phyloP scores from a whole-genome alignment of 148 eudicot genomes.

The Persicaria maculosa region DNA sequence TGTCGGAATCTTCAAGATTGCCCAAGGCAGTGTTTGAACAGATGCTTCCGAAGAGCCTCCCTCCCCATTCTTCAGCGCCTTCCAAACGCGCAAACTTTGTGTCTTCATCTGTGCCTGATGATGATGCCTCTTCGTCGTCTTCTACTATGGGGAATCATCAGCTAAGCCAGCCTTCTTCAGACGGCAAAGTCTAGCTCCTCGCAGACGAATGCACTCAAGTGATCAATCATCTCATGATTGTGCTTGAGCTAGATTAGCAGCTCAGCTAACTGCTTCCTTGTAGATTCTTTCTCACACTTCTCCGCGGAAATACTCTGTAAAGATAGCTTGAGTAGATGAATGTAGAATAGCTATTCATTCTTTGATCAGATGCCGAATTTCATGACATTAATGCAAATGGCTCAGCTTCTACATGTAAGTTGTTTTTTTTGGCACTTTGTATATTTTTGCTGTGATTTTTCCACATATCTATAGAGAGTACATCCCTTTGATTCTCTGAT shows the following conservation, averaged over 20 bases:
- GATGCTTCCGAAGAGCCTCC: conserved; percentile 80
- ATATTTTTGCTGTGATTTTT: background rate
- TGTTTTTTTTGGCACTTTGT: background rate
- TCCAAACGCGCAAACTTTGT: conserved; percentile 68
- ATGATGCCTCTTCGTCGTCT: conserved; percentile 25
- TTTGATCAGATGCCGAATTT: background rate
- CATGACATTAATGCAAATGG: background rate
- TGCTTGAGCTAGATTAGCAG: conserved; percentile 3
- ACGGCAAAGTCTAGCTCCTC: conserved; percentile 35
- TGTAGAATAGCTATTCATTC: background rate
- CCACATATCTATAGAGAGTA: background rate
- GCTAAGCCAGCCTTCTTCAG: conserved; percentile 26
- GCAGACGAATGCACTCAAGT: background rate
- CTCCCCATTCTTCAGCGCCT: conserved; percentile 69
- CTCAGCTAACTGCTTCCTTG: background rate
- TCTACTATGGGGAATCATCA: conserved; percentile 23
- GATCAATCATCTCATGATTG: background rate
- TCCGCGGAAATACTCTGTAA: conserved; percentile 9
- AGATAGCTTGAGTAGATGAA: conserved; percentile 1
- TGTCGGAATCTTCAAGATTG: conserved; percentile 59
- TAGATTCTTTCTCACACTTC: background rate
- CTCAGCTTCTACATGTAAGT: background rate
- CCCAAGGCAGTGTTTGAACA: conserved; percentile 64
- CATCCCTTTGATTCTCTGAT: background rate
- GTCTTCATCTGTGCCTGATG: background rate